Evolutionary conservation across 345 rosid species (phyloP).

Genomic region (Nephelium lappaceum): DNA sequence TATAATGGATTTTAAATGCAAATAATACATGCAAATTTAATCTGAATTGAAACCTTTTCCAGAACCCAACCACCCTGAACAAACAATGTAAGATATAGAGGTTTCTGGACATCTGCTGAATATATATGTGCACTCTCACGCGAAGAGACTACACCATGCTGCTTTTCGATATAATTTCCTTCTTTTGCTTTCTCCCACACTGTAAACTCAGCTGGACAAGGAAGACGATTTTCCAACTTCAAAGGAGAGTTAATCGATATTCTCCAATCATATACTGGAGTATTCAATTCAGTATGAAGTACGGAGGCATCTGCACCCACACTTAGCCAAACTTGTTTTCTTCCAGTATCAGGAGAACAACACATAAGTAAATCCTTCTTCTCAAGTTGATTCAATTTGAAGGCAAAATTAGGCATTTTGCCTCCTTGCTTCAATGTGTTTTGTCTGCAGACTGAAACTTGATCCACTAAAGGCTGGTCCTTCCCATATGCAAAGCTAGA

Average conservation of each 20-base stretch:
- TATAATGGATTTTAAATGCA: conserved; percentile 4
- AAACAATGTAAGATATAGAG: conserved; percentile 71
- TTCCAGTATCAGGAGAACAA: conserved; percentile 58
- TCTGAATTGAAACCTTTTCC: conserved; percentile 66
- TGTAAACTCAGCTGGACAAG: conserved; percentile 84
- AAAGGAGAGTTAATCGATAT: conserved; percentile 82
- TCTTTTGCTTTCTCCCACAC: conserved; percentile 83
- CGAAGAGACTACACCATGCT: conserved; percentile 63
- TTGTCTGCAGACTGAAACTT: conserved; percentile 63
- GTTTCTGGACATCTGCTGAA: conserved; percentile 73
- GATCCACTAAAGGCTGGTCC: conserved; percentile 76
- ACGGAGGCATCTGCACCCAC: conserved; percentile 84
- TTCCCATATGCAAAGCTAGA: conserved; percentile 60
- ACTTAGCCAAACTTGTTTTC: conserved; percentile 85
- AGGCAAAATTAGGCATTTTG: conserved; percentile 48
- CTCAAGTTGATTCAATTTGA: conserved; percentile 78
- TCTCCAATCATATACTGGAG: conserved; percentile 97
- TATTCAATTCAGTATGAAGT: conserved; percentile 88
- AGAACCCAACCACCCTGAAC: conserved; percentile 90
- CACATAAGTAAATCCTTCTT: conserved; percentile 86
- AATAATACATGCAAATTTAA: neutral
- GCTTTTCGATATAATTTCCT: conserved; percentile 69
- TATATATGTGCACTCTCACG: conserved; percentile 64
- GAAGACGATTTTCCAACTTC: conserved; percentile 94
- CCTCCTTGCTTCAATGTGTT: conserved; percentile 60